These are phyloP conservation scores for Cyclaneusma minus DNA, from an alignment of 2,329 filamentous ascomycete genomes.

Conservation along the genomic window DNA sequence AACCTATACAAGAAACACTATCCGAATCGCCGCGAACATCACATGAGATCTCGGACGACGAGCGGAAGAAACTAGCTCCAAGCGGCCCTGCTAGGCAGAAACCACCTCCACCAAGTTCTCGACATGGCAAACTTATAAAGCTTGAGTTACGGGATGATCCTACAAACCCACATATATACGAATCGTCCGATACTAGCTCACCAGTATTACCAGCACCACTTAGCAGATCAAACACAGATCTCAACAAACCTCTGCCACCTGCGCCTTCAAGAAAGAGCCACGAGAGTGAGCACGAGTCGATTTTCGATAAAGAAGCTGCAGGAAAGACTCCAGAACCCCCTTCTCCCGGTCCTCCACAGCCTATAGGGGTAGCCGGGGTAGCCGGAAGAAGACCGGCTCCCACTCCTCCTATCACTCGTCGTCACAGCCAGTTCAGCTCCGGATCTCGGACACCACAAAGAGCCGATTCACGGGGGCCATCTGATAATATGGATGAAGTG, in stretches of 20 bases:
- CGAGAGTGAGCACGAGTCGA: conserved; percentile 27
- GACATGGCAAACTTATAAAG: conserved; percentile 62
- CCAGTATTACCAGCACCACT: conserved; percentile 9
- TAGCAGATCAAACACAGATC: conserved; percentile 28
- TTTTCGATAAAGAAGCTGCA: conserved; percentile 37
- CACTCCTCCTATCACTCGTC: conserved; percentile 22
- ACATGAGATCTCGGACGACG: conserved; percentile 39
- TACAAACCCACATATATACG: conserved; percentile 9
- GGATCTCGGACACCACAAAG: too few relatives aligned
- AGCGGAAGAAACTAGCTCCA: conserved; percentile 21
- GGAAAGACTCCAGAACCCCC: conserved; percentile 32
- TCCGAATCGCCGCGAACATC: conserved; percentile 38
- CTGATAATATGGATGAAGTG: too few relatives aligned
- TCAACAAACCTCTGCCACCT: conserved; percentile 47
- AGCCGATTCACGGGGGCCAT: too few relatives aligned
- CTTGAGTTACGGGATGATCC: conserved; percentile 25
- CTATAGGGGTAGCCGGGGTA: too few relatives aligned
- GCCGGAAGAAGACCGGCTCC: conserved; percentile 22
- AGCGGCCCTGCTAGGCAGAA: conserved; percentile 35
- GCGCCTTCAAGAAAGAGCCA: conserved; percentile 29
- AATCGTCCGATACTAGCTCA: conserved; percentile 11
- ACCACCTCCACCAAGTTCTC: conserved; percentile 60
- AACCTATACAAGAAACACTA: conserved; percentile 26
- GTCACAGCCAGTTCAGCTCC: conserved; percentile 16
- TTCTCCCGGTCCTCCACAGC: conserved; percentile 16